A percentile compares a stretch with the other conserved stretches of the same genome.
Evolutionary conservation across 23 red algal species (phyloP).

Genomic region (Agarophyton chilense): DNA sequence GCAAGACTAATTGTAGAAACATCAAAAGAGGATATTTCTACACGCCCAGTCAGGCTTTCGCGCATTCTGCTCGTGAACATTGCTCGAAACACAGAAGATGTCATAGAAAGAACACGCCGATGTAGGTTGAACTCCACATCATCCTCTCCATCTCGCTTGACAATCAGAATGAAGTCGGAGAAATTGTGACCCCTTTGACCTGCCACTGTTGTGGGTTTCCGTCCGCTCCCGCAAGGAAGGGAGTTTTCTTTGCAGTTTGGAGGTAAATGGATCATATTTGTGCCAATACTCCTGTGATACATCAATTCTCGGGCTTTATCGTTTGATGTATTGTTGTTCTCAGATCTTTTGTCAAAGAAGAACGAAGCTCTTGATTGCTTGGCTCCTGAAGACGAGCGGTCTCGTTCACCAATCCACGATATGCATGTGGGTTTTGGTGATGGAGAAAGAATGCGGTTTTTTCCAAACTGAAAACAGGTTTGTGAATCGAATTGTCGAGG

Average conservation of each 20-base stretch:
- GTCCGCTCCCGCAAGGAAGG: not conserved
- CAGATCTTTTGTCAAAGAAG: not conserved
- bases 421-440: not conserved
- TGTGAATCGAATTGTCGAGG: not conserved
- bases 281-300: not conserved
- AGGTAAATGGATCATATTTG: not conserved
- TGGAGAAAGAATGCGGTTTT: not conserved
- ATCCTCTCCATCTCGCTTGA: not conserved
- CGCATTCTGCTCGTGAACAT: constrained; percentile 54
- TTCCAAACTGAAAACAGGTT: not conserved
- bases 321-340: too few relatives aligned
- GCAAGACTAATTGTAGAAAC: constrained; percentile 1
- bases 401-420: not conserved
- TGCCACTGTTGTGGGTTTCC: not conserved
- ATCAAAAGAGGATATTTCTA: constrained; percentile 24
- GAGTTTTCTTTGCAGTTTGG: not conserved
- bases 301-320: not conserved
- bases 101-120: constrained; percentile 28
- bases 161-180: constrained; percentile 23
- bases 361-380: not conserved
- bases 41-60: constrained; percentile 10
- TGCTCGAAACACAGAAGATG: constrained; percentile 55
- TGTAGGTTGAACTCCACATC: constrained; percentile 30
- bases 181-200: not conserved
- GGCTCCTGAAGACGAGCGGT: not conserved